A percentile compares a stretch with the other conserved stretches of the same genome.
These are phyloP conservation scores for Wickerhamomyces pijperi DNA, from an alignment of 805 yeast species.

Conservation along the genomic window DNA sequence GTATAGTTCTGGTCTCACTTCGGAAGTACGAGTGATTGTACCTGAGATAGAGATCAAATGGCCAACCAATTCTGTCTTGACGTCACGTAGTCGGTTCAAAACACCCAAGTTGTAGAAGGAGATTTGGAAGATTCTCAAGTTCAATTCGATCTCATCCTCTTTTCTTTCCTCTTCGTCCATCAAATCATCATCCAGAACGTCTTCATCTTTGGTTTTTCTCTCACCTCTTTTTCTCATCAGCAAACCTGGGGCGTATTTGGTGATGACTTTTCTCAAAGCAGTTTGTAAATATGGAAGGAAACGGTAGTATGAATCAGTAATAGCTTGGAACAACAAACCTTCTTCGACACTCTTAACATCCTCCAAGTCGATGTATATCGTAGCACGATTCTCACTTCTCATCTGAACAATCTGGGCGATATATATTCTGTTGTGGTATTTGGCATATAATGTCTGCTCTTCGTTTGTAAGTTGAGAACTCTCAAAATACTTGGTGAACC, in stretches of 20 bases:
- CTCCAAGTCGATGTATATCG: conserved; percentile 76
- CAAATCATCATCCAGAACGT: conserved; percentile 11
- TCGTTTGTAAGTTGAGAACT: conserved; percentile 19
- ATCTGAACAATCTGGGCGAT: conserved; percentile 72
- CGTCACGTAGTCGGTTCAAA: conserved; percentile 75
- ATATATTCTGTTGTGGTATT: conserved; percentile 49
- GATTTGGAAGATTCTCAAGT: conserved; percentile 77
- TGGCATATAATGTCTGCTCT: conserved; percentile 22
- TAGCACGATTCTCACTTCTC: conserved; percentile 62
- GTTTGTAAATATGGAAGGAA: conserved; percentile 75
- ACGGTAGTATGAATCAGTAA: conserved; percentile 84
- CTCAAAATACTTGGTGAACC: conserved; percentile 34
- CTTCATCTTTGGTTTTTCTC: not conserved
- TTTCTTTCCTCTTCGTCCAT: not conserved
- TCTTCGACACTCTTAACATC: conserved; percentile 69
- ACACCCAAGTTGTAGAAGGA: conserved; percentile 82
- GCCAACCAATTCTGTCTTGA: conserved; percentile 84
- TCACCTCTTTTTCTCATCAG: conserved; percentile 20
- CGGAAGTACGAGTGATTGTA: conserved; percentile 92
- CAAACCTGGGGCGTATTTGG: conserved; percentile 64
- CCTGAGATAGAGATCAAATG: conserved; percentile 77
- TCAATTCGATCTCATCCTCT: conserved; percentile 16
- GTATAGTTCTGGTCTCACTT: conserved; percentile 89
- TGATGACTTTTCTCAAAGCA: conserved; percentile 65
- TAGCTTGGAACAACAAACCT: conserved; percentile 83